Base-by-base conservation (phyloP, 495 filamentous ascomycete genomes). In the Hyaloscypha bicolor region DNA sequence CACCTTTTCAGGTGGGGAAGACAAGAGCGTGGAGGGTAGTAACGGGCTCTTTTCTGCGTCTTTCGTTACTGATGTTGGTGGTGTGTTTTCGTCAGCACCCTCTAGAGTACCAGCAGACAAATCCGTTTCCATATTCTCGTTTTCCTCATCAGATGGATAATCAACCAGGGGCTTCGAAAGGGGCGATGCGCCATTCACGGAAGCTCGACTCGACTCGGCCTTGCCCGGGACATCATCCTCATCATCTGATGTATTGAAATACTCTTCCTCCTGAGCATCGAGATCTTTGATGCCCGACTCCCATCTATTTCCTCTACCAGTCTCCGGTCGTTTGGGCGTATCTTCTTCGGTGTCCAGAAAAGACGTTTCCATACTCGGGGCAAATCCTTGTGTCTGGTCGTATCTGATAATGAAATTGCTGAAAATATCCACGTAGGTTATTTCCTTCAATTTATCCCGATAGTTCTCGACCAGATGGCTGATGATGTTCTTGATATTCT, bases 221-320 rank as follows among this genome's bases (percentile, higher is more conserved):
- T 76, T 79, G 16, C 69, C 62, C 5, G 62, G 31, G n/a, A 73
- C 68, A 60, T 96, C 91, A 31, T 94, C 92, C 60, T 96, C 94
- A 67, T 96, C 92, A 63, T 96, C 93, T 4, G 89, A 91, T 11
- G 87, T 89, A 75, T 96, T 94, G 83, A 96, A 98, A 76, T 99
- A 99, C 35, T 93, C 93, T 71, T 97, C 94, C 76, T 98, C 92
- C 2, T 87, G 87, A 25, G 89, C 83, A 74, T 98, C 96, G 80
- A 94, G 80, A 69, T 97, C 95, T 77, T 87, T 90, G 58, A 93
- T 83, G 9, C 88, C 91, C 48, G 61, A 56, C 69, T 87, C 87
- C 84, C 92, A 94, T 66, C 89, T 81, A 37, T 77, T 75, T 35
- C 86, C 85, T 30, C 90, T 90, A 63, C 89, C 91, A 52, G 86